Evolutionary conservation across 306 rosid species (phyloP).

Genomic region (Medicago ruthenica): DNA sequence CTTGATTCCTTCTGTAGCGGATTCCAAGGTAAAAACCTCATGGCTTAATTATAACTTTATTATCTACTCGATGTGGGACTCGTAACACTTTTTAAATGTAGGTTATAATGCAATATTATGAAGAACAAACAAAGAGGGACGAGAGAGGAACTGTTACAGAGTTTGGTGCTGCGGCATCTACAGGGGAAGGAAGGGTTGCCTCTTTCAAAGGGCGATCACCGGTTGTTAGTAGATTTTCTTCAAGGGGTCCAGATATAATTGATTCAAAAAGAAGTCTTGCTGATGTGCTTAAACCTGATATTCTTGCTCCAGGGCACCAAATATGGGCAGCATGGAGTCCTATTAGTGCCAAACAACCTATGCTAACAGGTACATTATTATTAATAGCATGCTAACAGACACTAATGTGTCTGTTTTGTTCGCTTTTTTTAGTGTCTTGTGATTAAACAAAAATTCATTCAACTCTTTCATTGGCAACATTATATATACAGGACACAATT

Average conservation of each 20-base stretch:
- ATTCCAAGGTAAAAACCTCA: constrained; percentile 60
- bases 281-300: constrained; percentile 89
- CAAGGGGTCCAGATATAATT: constrained; percentile 85
- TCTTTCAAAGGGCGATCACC: constrained; percentile 65
- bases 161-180: constrained; percentile 58
- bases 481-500: constrained; percentile 56
- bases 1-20: constrained; percentile 65
- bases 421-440: neutral
- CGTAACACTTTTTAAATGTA: constrained; percentile 18
- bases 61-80: neutral
- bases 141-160: constrained; percentile 49
- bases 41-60: neutral
- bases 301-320: constrained; percentile 94
- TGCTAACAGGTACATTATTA: constrained; percentile 52
- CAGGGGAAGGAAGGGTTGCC: constrained; percentile 81
- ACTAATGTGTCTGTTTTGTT: neutral
- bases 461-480: constrained; percentile 10
- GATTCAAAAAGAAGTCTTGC: constrained; percentile 50
- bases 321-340: constrained; percentile 97
- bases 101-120: constrained; percentile 66
- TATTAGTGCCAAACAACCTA: constrained; percentile 66
- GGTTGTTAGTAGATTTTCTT: constrained; percentile 78
- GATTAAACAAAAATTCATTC: neutral
- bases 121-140: constrained; percentile 60
- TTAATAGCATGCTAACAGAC: neutral